Percentiles rank a stretch among this genome's conserved stretches.
phyloP scores from a whole-genome alignment of 129 eudicot genomes.

The Erigeron canadensis region DNA sequence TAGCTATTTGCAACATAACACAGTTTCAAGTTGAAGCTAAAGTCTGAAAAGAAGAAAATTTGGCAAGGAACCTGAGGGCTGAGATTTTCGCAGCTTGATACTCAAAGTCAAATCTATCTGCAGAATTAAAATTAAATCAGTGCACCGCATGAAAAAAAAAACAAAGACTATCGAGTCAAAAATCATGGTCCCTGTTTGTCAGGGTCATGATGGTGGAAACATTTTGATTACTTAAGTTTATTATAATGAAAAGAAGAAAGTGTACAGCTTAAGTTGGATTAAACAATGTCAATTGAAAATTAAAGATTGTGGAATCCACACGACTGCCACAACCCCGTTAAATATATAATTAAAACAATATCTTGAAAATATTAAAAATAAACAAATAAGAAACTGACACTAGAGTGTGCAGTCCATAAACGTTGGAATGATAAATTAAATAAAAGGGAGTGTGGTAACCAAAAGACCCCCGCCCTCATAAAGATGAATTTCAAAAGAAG shows the following conservation, averaged over 20 bases:
- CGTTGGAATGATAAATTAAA: not conserved
- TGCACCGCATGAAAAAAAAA: not conserved
- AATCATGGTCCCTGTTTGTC: not conserved
- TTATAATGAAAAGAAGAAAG: not conserved
- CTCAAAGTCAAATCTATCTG: not conserved
- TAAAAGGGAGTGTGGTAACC: not conserved
- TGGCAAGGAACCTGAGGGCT: not conserved
- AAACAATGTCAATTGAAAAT: not conserved
- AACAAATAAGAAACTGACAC: not conserved
- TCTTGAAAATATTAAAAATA: not conserved
- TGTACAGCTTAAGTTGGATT: not conserved
- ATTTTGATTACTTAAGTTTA: not conserved
- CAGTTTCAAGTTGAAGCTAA: not conserved
- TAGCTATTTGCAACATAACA: not conserved
- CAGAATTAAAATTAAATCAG: not conserved
- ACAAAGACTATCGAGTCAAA: not conserved
- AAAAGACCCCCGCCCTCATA: not conserved
- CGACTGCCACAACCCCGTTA: conserved; percentile 5
- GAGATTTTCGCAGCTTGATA: not conserved
- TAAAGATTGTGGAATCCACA: conserved; percentile 18
- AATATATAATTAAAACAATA: not conserved
- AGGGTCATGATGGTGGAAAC: not conserved
- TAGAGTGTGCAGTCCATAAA: not conserved
- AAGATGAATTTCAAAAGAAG: not conserved
- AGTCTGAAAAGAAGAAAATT: not conserved